Conservation (phyloP, 1,284 basidiomycete genomes). For the Ustilago sp. region DNA sequence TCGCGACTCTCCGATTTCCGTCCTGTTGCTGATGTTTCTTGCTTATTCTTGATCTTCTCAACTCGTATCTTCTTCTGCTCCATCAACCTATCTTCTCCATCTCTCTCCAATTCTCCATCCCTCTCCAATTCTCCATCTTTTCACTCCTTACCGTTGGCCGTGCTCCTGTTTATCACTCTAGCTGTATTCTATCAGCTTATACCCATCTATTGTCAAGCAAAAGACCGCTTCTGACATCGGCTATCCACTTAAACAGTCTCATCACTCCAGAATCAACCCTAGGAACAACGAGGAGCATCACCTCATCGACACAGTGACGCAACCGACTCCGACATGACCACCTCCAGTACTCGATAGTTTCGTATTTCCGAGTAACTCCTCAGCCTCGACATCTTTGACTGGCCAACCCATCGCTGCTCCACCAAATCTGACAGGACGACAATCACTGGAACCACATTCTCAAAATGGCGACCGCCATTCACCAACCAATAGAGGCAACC, state of each 20-base stretch:
- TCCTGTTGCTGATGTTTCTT: not conserved
- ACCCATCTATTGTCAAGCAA: not conserved
- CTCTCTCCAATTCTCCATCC: too few relatives aligned
- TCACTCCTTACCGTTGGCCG: not conserved
- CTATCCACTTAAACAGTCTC: not conserved
- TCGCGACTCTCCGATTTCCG: not conserved
- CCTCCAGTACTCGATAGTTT: not conserved
- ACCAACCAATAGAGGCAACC: not conserved
- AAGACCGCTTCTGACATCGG: not conserved
- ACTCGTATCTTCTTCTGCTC: not conserved
- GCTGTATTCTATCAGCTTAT: not conserved
- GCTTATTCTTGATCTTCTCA: conserved; percentile 2
- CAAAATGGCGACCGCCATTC: not conserved
- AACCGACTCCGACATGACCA: not conserved
- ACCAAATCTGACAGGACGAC: not conserved
- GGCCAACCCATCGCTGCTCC: not conserved
- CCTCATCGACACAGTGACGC: not conserved
- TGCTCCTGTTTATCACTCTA: not conserved
- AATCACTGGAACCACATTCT: not conserved
- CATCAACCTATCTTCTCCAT: too few relatives aligned
- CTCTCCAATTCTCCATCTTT: not conserved
- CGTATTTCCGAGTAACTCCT: not conserved
- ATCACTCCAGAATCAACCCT: not conserved
- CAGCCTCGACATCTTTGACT: not conserved
- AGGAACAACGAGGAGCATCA: not conserved